Evolutionary conservation across 768 basidiomycete genomes (phyloP), one percentile per base, ranked within the genome.

Genomic region (Lactarius pseudohatsudake): DNA sequence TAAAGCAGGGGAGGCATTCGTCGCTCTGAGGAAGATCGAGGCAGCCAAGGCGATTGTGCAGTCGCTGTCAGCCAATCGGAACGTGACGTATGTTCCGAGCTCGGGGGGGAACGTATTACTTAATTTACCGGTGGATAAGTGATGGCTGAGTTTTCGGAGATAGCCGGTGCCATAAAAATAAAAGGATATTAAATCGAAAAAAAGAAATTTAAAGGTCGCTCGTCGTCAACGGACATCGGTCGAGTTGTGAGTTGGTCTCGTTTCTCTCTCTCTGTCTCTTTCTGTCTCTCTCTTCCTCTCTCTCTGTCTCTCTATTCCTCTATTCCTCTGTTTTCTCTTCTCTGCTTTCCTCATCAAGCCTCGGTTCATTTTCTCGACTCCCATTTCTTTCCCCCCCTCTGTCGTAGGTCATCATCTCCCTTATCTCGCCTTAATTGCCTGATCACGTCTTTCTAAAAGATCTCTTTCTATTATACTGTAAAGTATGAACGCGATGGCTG

Each of bases 31-130:
- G 72, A 92, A 94, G 79, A 99, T 99, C 73, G 97, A 99, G 79
- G 95, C 97, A 61, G 92, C 90, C 82, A 94, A 98, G 81, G 97
- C 96, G 64, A 98, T 99, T 75, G 97, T 90, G 62, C 86, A 88
- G 73, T 94, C 92, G 69, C 80, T 97, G 73, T 73, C 90, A 43
- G 78, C 74, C 70, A 95, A 91, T 73, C 84, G 85, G 66, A 95
- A 96, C 76, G 92, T 97, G 74, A 89, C 92, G 40, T 97, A 94
- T 74, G 86, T 97, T 65, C 94, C 94, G 57, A 88, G 88, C 71
- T 82, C 89, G 15, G 86, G 86, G 16, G 88, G 88, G 2, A 91
- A 90, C 74, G 87, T 97, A 65, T 78, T 97, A 71, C 77, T 96
- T 75, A 93, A 91, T 77, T 87, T 96, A 68, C 88, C 91, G 64